Evolutionary conservation across 1,284 basidiomycete species (phyloP), one percentile per base, ranked within the genome.

Genomic region (Puccinia hordei): DNA sequence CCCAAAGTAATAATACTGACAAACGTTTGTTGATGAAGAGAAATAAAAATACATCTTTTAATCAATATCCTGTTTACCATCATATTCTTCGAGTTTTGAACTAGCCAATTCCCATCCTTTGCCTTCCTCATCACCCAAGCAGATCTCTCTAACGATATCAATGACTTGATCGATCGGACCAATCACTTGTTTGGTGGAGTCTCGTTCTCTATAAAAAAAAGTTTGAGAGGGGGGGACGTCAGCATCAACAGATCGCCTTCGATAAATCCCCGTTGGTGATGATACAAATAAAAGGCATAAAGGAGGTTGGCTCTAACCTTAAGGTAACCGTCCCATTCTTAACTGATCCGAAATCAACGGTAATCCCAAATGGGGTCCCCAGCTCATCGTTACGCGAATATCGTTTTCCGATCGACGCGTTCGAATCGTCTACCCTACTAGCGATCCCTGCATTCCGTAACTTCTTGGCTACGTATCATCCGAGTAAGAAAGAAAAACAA

Each of bases 371-470:
- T 2, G 96, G 96, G 51, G 96, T 99, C 83, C 96, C 96, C 61
- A 99, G 90, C 87, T 99, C 97, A 87, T 99, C 96, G 87, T 98
- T 99, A 82, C 97, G 90, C 44, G 97, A 91, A 87, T 99, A 99
- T 53, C 97, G 93, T 88, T 94, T 94, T 74, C 96, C 97, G 85
- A 99, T 98, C 6, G 93, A 92, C 57, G 93, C 92, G 85, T 92
- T 93, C 46, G 94, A 98, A 86, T 98, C 95, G 86, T 99, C 96
- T 1, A 98, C 95, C 76, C 95, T 90, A 74, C 92, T 92, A 83
- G 94, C 93, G 74, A 99, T 90, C 83, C 96, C 95, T 15, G 91
- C 91, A 84, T 90, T 90, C 83, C 96, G 92, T 84, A 99, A 88
- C 86, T 94, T 93, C 68, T 90, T 88, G 81, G 94, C 94, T 73